These are phyloP conservation scores for Kodamaea sagamina DNA, from an alignment of 805 yeast species.

Conservation along the genomic window DNA sequence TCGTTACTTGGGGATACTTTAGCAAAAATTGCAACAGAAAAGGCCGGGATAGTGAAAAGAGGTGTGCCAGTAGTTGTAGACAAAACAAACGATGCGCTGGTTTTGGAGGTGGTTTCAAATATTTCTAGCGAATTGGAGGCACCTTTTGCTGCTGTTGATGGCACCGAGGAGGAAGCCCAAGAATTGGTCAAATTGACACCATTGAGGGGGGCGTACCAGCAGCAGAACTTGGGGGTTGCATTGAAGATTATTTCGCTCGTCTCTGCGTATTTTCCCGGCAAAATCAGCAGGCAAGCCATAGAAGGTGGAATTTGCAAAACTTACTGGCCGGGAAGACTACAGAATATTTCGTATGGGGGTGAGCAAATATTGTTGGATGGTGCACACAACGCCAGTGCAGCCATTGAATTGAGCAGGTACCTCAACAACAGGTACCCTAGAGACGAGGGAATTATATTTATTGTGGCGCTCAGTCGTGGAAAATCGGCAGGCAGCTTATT, in stretches of 20 bases:
- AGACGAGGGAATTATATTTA: conserved; percentile 48
- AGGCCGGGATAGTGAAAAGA: conserved; percentile 81
- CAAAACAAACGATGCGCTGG: conserved; percentile 58
- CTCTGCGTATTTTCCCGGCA: conserved; percentile 16
- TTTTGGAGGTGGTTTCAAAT: conserved; percentile 45
- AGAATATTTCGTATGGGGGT: conserved; percentile 33
- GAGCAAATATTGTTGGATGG: conserved; percentile 69
- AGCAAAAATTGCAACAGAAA: conserved; percentile 67
- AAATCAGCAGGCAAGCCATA: conserved; percentile 38
- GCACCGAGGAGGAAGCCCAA: conserved; percentile 15
- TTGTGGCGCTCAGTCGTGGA: conserved; percentile 76
- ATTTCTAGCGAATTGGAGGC: conserved; percentile 38
- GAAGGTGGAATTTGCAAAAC: conserved; percentile 55
- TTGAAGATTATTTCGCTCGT: conserved; percentile 51
- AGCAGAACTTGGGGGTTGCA: conserved; percentile 68
- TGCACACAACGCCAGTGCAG: conserved; percentile 89
- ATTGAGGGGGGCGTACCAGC: conserved; percentile 72
- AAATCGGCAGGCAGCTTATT: conserved; percentile 59
- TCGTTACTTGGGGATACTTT: conserved; percentile 68
- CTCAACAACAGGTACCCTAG: conserved; percentile 27
- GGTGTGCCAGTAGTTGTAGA: conserved; percentile 70
- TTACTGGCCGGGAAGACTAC: conserved; percentile 88
- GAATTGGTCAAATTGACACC: conserved; percentile 49
- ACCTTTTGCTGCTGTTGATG: conserved; percentile 26
- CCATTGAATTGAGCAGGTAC: conserved; percentile 64